Evolutionary conservation across 2,329 filamentous ascomycete species (phyloP).

Genomic region (Aspergillus awamori): DNA sequence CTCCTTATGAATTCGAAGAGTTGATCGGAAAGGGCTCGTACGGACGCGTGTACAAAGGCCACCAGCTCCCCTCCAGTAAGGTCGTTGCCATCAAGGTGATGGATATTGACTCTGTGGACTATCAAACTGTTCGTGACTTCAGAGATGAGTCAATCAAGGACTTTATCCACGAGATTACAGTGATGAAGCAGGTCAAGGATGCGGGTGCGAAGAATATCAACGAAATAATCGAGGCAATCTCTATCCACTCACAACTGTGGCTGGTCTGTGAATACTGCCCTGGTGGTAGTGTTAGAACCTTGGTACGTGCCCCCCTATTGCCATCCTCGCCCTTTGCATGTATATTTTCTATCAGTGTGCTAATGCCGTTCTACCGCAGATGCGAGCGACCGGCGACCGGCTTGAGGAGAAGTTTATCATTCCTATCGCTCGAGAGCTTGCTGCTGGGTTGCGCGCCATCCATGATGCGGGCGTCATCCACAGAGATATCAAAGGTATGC

Average conservation of each 20-base stretch:
- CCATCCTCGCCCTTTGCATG: slow-evolving; percentile 13
- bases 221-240: slow-evolving; percentile 64
- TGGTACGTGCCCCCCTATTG: slow-evolving; percentile 51
- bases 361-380: slow-evolving; percentile 33
- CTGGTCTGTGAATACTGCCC: slow-evolving; percentile 69
- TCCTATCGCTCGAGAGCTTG: slow-evolving; percentile 65
- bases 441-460: slow-evolving; percentile 62
- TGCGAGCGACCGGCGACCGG: slow-evolving; percentile 52
- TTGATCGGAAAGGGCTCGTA: slow-evolving; percentile 56
- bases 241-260: slow-evolving; percentile 67
- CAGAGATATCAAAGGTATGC: slow-evolving; percentile 64
- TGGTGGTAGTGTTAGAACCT: slow-evolving; percentile 65
- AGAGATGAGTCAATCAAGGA: slow-evolving; percentile 55
- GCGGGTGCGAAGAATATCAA: slow-evolving; percentile 66
- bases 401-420: slow-evolving; percentile 65
- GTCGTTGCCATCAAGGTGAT: slow-evolving; percentile 57
- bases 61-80: slow-evolving; percentile 41
- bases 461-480: slow-evolving; percentile 69
- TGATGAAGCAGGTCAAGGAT: slow-evolving; percentile 64
- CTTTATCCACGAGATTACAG: slow-evolving; percentile 65
- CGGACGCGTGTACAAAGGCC: slow-evolving; percentile 55
- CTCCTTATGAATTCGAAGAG: slow-evolving; percentile 54
- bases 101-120: slow-evolving; percentile 54
- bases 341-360: slow-evolving; percentile 20
- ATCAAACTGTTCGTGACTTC: slow-evolving; percentile 49